A percentile compares a stretch with the other conserved stretches of the same genome.
phyloP scores from a whole-genome alignment of 2,329 filamentous ascomycete genomes.

The Herpomyces periplanetae region DNA sequence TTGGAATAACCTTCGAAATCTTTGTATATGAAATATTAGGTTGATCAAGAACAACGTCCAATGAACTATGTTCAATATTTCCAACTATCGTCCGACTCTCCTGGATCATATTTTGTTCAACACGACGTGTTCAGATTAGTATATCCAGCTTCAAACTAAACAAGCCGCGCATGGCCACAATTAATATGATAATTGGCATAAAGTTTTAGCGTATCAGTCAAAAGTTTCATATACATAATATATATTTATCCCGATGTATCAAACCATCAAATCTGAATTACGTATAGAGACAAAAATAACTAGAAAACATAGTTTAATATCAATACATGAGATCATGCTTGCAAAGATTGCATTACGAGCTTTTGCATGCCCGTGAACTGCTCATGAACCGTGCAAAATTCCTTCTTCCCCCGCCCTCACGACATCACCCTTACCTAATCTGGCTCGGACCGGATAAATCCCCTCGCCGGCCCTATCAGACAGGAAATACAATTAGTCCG shows the following conservation, averaged over 20 bases:
- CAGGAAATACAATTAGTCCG: too few species aligned
- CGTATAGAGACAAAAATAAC: constrained; percentile 1
- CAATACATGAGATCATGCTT: too few species aligned
- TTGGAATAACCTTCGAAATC: constrained; percentile 1
- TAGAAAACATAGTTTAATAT: constrained; percentile 1
- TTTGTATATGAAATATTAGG: constrained; percentile 12
- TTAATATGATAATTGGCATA: constrained; percentile 2
- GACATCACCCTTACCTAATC: too few species aligned
- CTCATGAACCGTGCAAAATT: too few species aligned
- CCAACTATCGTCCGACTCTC: constrained; percentile 28
- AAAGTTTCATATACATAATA: constrained; percentile 2
- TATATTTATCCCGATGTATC: constrained; percentile 2
- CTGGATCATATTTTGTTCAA: constrained; percentile 40
- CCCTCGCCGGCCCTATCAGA: too few species aligned
- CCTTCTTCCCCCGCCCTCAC: too few species aligned
- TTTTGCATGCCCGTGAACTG: too few species aligned
- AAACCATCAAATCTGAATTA: background rate
- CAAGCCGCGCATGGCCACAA: constrained; percentile 3
- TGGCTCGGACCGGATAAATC: too few species aligned
- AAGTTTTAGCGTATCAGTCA: constrained; percentile 1
- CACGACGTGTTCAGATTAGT: constrained; percentile 88
- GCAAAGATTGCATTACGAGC: too few species aligned
- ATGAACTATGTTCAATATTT: constrained; percentile 78
- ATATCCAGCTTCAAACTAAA: constrained; percentile 11
- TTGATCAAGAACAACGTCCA: constrained; percentile 45